A percentile compares a stretch with the other conserved stretches of the same genome.
phyloP scores from a whole-genome alignment of 2,329 filamentous ascomycete genomes.

The Beauveria pseudobassiana region DNA sequence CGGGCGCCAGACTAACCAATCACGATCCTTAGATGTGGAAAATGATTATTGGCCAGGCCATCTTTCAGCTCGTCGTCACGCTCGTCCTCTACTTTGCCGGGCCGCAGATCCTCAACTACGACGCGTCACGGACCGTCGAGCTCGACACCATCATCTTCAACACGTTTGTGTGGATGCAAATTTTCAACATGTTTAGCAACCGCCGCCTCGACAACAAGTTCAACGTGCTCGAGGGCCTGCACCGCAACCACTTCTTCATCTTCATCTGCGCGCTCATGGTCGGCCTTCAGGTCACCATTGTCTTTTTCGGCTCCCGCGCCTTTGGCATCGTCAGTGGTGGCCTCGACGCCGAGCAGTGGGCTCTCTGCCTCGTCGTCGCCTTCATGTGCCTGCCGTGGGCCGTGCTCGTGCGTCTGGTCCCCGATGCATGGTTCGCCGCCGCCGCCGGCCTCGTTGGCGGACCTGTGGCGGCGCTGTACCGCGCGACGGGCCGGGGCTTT shows the following conservation, averaged over 20 bases:
- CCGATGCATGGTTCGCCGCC: constrained; percentile 44
- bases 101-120: constrained; percentile 44
- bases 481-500: not conserved
- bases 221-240: constrained; percentile 80
- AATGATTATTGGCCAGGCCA: constrained; percentile 55
- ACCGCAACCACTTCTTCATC: constrained; percentile 74
- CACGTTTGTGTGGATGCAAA: constrained; percentile 65
- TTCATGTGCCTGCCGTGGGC: constrained; percentile 70
- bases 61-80: constrained; percentile 53
- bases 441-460: constrained; percentile 3
- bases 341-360: constrained; percentile 69
- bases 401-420: constrained; percentile 64
- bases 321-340: constrained; percentile 52
- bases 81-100: constrained; percentile 56
- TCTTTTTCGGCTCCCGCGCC: constrained; percentile 70
- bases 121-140: constrained; percentile 34
- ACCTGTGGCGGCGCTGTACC: constrained; percentile 8
- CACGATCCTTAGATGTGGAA: constrained; percentile 46
- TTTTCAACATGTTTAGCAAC: constrained; percentile 78
- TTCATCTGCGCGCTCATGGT: constrained; percentile 75
- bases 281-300: constrained; percentile 74
- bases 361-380: constrained; percentile 70
- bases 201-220: constrained; percentile 78
- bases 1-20: not conserved
- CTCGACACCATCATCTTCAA: constrained; percentile 60